Percentiles rank a stretch among this genome's conserved stretches.
Evolutionary conservation across 495 filamentous ascomycete genomes (phyloP).

Genomic region (Pseudoneurospora amorphoporcata): DNA sequence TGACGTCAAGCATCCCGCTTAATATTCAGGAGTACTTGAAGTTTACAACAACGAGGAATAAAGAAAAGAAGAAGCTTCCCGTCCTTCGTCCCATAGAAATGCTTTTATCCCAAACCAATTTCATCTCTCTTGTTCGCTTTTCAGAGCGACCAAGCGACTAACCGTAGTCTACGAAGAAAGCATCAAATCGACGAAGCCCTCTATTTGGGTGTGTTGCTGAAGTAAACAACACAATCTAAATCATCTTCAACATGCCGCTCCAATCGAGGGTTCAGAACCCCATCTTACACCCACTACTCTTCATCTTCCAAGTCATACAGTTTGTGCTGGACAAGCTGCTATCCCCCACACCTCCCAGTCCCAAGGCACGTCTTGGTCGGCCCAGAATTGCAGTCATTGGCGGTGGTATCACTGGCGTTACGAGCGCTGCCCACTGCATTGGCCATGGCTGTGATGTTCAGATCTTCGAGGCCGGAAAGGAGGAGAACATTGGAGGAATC

Average conservation of each 20-base stretch:
- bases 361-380: slow-evolving; percentile 37
- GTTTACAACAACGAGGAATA: neutral
- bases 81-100: neutral
- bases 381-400: slow-evolving; percentile 76
- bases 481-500: slow-evolving; percentile 63
- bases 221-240: neutral
- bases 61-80: neutral
- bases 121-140: neutral
- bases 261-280: slow-evolving; percentile 6
- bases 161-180: no score
- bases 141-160: neutral
- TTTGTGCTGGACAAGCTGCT: slow-evolving; percentile 54
- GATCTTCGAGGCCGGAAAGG: slow-evolving; percentile 61
- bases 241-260: neutral
- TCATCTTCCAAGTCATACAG: slow-evolving; percentile 59
- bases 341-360: slow-evolving; percentile 56
- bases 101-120: neutral
- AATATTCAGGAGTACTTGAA: neutral
- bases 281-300: slow-evolving; percentile 37
- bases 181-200: neutral
- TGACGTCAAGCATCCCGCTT: neutral
- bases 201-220: neutral
- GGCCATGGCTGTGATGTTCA: slow-evolving; percentile 78
- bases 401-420: slow-evolving; percentile 73
- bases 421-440: slow-evolving; percentile 72